These are phyloP conservation scores for Zelopaecilomyces penicillatus DNA, from an alignment of 2,329 filamentous ascomycete genomes.

Conservation along the genomic window DNA sequence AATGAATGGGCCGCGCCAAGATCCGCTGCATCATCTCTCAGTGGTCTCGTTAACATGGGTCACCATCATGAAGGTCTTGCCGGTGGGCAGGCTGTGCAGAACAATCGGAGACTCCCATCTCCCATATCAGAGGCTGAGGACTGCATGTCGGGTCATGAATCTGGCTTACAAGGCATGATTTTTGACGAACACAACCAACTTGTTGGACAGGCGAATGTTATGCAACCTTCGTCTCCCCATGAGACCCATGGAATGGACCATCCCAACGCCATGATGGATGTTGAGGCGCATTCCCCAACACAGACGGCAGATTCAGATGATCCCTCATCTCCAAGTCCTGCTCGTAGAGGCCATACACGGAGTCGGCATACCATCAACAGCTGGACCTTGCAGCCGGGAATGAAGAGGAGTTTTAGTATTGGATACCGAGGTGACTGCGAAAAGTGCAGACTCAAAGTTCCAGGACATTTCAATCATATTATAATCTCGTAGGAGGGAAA, in stretches of 20 bases:
- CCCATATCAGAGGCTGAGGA: conserved; percentile 53
- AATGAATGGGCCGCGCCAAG: conserved; percentile 31
- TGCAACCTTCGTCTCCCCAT: conserved; percentile 21
- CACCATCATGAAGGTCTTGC: conserved; percentile 32
- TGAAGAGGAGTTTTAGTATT: conserved; percentile 68
- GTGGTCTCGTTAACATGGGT: conserved; percentile 29
- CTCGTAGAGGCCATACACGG: conserved; percentile 47
- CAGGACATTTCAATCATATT: conserved; percentile 75
- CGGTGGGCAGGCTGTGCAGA: conserved; percentile 39
- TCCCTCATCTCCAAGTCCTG: conserved; percentile 36
- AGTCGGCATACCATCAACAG: conserved; percentile 52
- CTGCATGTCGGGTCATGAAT: conserved; percentile 29
- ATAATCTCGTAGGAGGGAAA: conserved; percentile 48
- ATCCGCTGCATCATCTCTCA: conserved; percentile 25
- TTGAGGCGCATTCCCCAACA: conserved; percentile 19
- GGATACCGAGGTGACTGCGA: conserved; percentile 71
- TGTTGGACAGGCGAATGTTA: conserved; percentile 17
- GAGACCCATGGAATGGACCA: conserved; percentile 32
- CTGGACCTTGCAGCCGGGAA: conserved; percentile 53
- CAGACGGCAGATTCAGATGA: conserved; percentile 26
- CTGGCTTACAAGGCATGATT: conserved; percentile 23
- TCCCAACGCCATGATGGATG: conserved; percentile 30
- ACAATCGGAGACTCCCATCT: conserved; percentile 46
- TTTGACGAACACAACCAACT: conserved; percentile 26
- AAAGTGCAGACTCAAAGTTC: conserved; percentile 65